A percentile compares a stretch with the other conserved stretches of the same genome.
Evolutionary conservation across 495 filamentous ascomycete genomes (phyloP).

Genomic region (Oidiodendron maius): DNA sequence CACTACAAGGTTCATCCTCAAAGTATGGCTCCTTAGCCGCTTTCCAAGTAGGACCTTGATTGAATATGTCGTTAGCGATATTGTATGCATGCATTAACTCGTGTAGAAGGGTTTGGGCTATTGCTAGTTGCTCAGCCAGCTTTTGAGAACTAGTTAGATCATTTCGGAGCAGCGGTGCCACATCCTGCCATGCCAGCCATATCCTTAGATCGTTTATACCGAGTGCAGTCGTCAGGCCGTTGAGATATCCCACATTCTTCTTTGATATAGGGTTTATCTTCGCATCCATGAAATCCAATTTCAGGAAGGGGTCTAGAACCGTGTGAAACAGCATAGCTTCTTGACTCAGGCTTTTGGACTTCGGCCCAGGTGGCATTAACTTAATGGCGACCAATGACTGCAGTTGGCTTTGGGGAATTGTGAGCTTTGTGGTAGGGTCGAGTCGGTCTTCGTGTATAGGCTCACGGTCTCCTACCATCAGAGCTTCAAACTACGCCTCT

Average conservation of each 20-base stretch:
- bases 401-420: not conserved
- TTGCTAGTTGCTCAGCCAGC: not conserved
- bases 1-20: too few relatives aligned
- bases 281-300: not conserved
- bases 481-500: too few relatives aligned
- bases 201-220: not conserved
- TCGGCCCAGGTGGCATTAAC: not conserved
- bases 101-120: not conserved
- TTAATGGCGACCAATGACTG: not conserved
- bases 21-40: too few relatives aligned
- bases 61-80: too few relatives aligned
- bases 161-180: not conserved
- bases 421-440: not conserved
- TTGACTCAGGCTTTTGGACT: not conserved
- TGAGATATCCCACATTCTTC: not conserved
- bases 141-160: not conserved
- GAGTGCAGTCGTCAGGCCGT: not conserved
- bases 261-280: not conserved
- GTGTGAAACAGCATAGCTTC: too few relatives aligned
- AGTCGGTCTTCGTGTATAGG: too few relatives aligned
- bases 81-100: too few relatives aligned
- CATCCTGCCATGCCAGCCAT: not conserved
- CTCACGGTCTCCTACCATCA: too few relatives aligned
- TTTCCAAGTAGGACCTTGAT: too few relatives aligned
- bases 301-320: not conserved